These are phyloP conservation scores for Pseudopyrenochaeta lycopersici DNA, from an alignment of 2,329 filamentous ascomycete species.

Conservation along the genomic window DNA sequence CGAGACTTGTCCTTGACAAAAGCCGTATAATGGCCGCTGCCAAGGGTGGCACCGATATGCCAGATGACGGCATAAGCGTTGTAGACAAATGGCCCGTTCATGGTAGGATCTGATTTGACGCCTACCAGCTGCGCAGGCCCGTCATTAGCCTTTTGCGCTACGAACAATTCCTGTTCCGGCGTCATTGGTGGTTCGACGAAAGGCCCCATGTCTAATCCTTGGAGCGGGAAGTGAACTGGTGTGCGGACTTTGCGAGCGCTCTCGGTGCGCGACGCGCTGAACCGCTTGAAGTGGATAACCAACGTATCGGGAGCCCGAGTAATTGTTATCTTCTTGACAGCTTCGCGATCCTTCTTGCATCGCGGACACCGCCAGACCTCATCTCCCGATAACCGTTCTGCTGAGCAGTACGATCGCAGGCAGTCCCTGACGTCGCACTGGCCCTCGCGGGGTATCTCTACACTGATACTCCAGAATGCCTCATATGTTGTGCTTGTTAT, in stretches of 20 bases:
- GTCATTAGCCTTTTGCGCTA: conserved; percentile 35
- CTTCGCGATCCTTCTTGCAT: conserved; percentile 74
- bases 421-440: conserved; percentile 72
- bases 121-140: conserved; percentile 37
- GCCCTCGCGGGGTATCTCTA: conserved; percentile 72
- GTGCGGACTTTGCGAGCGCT: conserved; percentile 74
- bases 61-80: conserved; percentile 86
- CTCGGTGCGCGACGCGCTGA: conserved; percentile 65
- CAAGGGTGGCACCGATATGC: conserved; percentile 73
- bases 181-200: conserved; percentile 64
- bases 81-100: conserved; percentile 73
- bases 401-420: conserved; percentile 72
- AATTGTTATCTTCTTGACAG: conserved; percentile 75
- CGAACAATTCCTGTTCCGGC: conserved; percentile 50
- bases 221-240: conserved; percentile 78
- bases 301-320: conserved; percentile 82
- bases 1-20: conserved; percentile 62
- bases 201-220: conserved; percentile 70
- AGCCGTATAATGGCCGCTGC: conserved; percentile 82
- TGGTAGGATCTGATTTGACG: conserved; percentile 51
- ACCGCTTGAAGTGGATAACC: conserved; percentile 79
- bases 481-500: conserved; percentile 73
- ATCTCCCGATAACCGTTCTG: conserved; percentile 73
- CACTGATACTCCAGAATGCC: conserved; percentile 74
- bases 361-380: conserved; percentile 77